Conservation (phyloP, 2,329 filamentous ascomycete species). For the Blastomyces emzantsi region DNA sequence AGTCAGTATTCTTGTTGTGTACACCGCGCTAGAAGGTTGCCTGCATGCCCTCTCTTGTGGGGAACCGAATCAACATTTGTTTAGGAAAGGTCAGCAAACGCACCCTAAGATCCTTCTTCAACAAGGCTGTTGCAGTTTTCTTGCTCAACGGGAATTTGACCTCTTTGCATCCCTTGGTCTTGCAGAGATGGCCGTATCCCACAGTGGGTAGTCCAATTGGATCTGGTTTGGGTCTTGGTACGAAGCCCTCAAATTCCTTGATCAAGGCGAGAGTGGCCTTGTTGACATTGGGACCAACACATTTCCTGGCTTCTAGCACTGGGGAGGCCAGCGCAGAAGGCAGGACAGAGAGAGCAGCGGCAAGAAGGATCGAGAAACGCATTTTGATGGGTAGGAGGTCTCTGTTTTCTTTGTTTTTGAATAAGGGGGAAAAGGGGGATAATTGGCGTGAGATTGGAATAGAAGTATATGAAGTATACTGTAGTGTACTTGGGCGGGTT, state of each 20-base stretch:
- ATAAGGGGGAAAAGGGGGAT: background rate
- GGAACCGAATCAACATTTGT: background rate
- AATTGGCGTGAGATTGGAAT: background rate
- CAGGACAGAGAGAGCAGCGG: slow-evolving; percentile 30
- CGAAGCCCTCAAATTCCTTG: slow-evolving; percentile 32
- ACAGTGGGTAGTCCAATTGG: slow-evolving; percentile 42
- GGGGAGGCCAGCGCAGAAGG: slow-evolving; percentile 10
- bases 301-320: slow-evolving; percentile 11
- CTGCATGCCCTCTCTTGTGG: background rate
- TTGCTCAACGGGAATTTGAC: slow-evolving; percentile 40
- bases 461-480: background rate
- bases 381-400: slow-evolving; percentile 29
- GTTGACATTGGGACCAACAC: slow-evolving; percentile 25
- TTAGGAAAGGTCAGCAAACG: background rate
- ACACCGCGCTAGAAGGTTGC: background rate
- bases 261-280: slow-evolving; percentile 29
- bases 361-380: slow-evolving; percentile 39
- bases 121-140: slow-evolving; percentile 33
- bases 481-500: background rate
- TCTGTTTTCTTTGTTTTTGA: background rate
- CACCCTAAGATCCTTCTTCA: slow-evolving; percentile 36
- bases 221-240: slow-evolving; percentile 28
- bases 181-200: slow-evolving; percentile 45
- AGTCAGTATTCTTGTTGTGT: background rate
- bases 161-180: slow-evolving; percentile 35